Percentiles rank a stretch among this genome's conserved stretches.
Evolutionary conservation across 805 yeast genomes (phyloP).

Genomic region (Cephaloascus albidus): DNA sequence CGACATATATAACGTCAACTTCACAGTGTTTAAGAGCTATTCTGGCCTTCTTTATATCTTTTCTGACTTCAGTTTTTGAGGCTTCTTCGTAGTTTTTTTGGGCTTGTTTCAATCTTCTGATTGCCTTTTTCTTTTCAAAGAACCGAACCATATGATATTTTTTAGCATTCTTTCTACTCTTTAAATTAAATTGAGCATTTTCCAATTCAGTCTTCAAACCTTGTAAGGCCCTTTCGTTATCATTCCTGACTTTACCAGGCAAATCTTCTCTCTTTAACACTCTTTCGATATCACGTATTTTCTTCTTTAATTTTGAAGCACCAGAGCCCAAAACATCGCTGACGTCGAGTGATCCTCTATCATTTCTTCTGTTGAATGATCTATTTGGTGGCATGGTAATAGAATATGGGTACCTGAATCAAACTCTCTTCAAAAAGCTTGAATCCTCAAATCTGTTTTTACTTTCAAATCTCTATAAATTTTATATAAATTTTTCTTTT

Average conservation of each 20-base stretch:
- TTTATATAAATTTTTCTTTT: too few species aligned
- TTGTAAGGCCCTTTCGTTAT: conserved; percentile 58
- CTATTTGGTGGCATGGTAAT: background rate
- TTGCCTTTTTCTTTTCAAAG: conserved; percentile 82
- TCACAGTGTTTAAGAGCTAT: conserved; percentile 47
- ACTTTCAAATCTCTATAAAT: background rate
- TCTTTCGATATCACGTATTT: conserved; percentile 80
- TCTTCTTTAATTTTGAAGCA: conserved; percentile 58
- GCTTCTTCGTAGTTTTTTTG: conserved; percentile 25
- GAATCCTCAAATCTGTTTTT: background rate
- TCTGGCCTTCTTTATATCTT: conserved; percentile 32
- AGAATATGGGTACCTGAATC: background rate
- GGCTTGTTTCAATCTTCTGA: conserved; percentile 55
- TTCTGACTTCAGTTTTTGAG: conserved; percentile 20
- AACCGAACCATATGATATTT: conserved; percentile 92
- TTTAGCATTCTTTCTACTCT: conserved; percentile 44
- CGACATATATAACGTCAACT: conserved; percentile 65
- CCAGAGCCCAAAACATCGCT: background rate
- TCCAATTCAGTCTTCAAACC: conserved; percentile 53
- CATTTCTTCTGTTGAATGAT: background rate
- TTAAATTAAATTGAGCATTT: conserved; percentile 31
- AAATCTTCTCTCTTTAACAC: conserved; percentile 49
- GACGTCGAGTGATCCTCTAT: background rate
- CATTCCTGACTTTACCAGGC: conserved; percentile 44
- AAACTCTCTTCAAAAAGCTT: too few species aligned